A percentile compares a stretch with the other conserved stretches of the same genome.
Evolutionary conservation across 1,139 yeast genomes (phyloP).

Genomic region (Blastobotrys illinoisensis): DNA sequence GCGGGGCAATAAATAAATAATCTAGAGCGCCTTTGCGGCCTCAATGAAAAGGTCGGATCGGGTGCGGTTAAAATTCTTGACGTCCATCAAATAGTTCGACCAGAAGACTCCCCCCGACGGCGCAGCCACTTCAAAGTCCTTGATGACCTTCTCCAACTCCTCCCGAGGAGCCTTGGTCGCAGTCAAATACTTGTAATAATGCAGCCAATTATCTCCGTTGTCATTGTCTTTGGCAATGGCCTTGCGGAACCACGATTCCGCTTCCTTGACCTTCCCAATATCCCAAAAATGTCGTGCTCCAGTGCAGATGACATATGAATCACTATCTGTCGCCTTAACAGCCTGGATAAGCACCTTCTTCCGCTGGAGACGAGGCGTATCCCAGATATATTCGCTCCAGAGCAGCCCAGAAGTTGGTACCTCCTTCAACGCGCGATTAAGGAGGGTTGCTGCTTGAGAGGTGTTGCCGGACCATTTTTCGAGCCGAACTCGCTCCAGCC

Average conservation of each 20-base stretch:
- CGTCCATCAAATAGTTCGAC: slow-evolving; percentile 44
- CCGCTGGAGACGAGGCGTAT: slow-evolving; percentile 46
- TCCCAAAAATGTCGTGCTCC: slow-evolving; percentile 69
- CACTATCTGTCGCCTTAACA: slow-evolving; percentile 56
- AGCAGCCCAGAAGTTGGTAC: slow-evolving; percentile 55
- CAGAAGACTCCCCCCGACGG: slow-evolving; percentile 60
- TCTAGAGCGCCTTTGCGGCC: slow-evolving; percentile 9
- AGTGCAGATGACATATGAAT: slow-evolving; percentile 51
- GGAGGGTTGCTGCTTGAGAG: slow-evolving; percentile 49
- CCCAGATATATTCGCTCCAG: slow-evolving; percentile 56
- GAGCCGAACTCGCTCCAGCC: slow-evolving; percentile 54
- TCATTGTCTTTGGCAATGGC: slow-evolving; percentile 50
- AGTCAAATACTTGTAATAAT: slow-evolving; percentile 47
- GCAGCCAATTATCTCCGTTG: slow-evolving; percentile 76
- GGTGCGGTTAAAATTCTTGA: slow-evolving; percentile 38
- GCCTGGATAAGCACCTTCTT: slow-evolving; percentile 66
- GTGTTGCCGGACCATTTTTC: slow-evolving; percentile 44
- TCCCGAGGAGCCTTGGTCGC: slow-evolving; percentile 8
- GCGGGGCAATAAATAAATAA: slow-evolving; percentile 1
- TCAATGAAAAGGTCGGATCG: slow-evolving; percentile 36
- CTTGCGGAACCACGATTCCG: slow-evolving; percentile 71
- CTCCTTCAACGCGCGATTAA: slow-evolving; percentile 55
- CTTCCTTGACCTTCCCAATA: slow-evolving; percentile 60
- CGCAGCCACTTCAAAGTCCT: slow-evolving; percentile 36
- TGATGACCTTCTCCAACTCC: slow-evolving; percentile 25